Base-by-base conservation (phyloP, 2,329 filamentous ascomycete genomes). In the Hortaea sp. region DNA sequence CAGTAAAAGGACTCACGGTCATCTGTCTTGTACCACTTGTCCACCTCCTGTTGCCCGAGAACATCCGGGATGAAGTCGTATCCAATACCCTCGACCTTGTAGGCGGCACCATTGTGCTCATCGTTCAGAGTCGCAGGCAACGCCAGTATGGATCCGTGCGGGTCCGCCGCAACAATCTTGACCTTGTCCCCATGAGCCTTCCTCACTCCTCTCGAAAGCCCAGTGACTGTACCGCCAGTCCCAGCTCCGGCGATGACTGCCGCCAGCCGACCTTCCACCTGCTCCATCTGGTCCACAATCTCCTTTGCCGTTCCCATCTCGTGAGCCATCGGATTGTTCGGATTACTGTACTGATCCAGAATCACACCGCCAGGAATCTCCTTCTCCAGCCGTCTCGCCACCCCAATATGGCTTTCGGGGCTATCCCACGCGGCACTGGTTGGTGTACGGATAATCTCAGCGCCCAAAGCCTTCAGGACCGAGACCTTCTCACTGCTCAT, bases 401-500 rank as follows among this genome's bases (percentile, higher is more conserved):
- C 92, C 47, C 92, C 92, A 60, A 98, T 98, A 67, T 98, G 92
- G 46, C 86, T 94, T 71, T 98, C 92, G 46, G 92, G 92, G 35
- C 81, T 83, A 68, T 98, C 92, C 74, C 81, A 97, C 38, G 92
- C 90, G 34, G 92, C 92, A 68, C 94, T 88, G 31, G 89, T 98
- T 27, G 92, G 92, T 4, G 92, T 98, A 45, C 92, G 84, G 66
- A 98, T 95, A 68, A 98, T 97, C 63, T 94, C 95, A 38, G 92
- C 92, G 53, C 90, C 90, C 44, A 98, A 78, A 29, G 92, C 90
- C 58, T 88, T 85, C 51, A 98, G 77, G 29, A 98, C 92, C 2
- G 90, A 85, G 35, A 98, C 92, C 70, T 98, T 98, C 70, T 98
- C 92, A 41, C 88, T 85, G 1, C 88, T 95, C 92, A 98, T 98